Percentiles rank a stretch among this genome's conserved stretches.
Evolutionary conservation across 2,329 filamentous ascomycete species (phyloP).

Genomic region (Exophiala mesophila): DNA sequence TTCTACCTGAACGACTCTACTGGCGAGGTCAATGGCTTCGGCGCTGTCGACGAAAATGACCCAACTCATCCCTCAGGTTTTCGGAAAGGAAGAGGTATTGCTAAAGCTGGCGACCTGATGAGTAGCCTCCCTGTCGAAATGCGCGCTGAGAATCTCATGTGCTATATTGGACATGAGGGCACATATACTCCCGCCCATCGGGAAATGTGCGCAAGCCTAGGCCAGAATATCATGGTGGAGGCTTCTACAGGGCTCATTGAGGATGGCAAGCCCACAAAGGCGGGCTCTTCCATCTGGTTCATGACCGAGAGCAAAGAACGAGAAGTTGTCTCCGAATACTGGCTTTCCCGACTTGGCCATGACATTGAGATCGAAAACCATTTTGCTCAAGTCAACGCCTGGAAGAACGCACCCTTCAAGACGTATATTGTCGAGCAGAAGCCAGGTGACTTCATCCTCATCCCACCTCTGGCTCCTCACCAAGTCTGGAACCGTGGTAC

Average conservation of each 20-base stretch:
- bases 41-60: constrained; percentile 46
- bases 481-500: constrained; percentile 98
- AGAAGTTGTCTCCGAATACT: constrained; percentile 86
- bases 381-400: constrained; percentile 91
- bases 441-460: constrained; percentile 85
- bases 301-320: constrained; percentile 97
- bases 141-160: constrained; percentile 96
- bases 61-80: constrained; percentile 38
- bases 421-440: constrained; percentile 90
- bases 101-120: constrained; percentile 86
- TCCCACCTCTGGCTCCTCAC: constrained; percentile 88
- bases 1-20: constrained; percentile 88
- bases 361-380: constrained; percentile 97
- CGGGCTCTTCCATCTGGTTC: constrained; percentile 93
- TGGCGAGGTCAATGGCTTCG: constrained; percentile 52
- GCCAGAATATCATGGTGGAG: constrained; percentile 98
- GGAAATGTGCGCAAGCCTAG: constrained; percentile 95
- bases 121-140: constrained; percentile 80
- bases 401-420: constrained; percentile 89
- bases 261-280: constrained; percentile 64
- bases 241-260: constrained; percentile 62
- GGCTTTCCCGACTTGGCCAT: constrained; percentile 85
- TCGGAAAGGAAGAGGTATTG: constrained; percentile 53
- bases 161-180: constrained; percentile 94
- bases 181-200: constrained; percentile 93